A percentile compares a stretch with the other conserved stretches of the same genome.
Evolutionary conservation across 2,329 filamentous ascomycete genomes (phyloP).

Genomic region (Cladobotryum mycophilum): DNA sequence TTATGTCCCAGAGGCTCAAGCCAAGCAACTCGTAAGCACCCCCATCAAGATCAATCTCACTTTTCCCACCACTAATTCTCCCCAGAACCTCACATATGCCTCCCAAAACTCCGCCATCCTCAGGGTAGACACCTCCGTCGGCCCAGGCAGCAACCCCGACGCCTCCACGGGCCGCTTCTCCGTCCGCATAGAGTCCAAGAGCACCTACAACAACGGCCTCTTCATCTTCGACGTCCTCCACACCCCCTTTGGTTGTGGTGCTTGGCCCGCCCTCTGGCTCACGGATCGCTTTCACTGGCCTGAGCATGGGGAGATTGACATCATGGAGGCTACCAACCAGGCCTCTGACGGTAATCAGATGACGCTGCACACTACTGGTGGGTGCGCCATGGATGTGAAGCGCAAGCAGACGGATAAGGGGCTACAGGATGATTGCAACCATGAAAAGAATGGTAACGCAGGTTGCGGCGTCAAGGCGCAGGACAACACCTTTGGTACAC

Average conservation of each 20-base stretch:
- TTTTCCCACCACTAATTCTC: neutral
- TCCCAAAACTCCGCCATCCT: constrained; percentile 47
- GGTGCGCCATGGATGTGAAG: constrained; percentile 47
- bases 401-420: constrained; percentile 46
- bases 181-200: constrained; percentile 56
- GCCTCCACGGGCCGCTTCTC: constrained; percentile 56
- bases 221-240: constrained; percentile 63
- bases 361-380: constrained; percentile 50
- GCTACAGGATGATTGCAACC: constrained; percentile 42
- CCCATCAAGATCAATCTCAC: neutral
- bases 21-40: constrained; percentile 34
- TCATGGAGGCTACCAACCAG: constrained; percentile 54
- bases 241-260: constrained; percentile 56
- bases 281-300: constrained; percentile 57
- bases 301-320: constrained; percentile 56
- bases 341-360: constrained; percentile 50
- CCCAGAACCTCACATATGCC: constrained; percentile 58
- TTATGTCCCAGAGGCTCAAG: constrained; percentile 41
- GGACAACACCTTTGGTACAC: constrained; percentile 40
- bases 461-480: constrained; percentile 50
- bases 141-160: constrained; percentile 39
- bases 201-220: constrained; percentile 54
- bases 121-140: constrained; percentile 54
- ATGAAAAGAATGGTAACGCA: constrained; percentile 44
- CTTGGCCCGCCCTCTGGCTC: constrained; percentile 63